Base-by-base conservation (phyloP, 331 rosid genomes). In the Malus hybrid region DNA sequence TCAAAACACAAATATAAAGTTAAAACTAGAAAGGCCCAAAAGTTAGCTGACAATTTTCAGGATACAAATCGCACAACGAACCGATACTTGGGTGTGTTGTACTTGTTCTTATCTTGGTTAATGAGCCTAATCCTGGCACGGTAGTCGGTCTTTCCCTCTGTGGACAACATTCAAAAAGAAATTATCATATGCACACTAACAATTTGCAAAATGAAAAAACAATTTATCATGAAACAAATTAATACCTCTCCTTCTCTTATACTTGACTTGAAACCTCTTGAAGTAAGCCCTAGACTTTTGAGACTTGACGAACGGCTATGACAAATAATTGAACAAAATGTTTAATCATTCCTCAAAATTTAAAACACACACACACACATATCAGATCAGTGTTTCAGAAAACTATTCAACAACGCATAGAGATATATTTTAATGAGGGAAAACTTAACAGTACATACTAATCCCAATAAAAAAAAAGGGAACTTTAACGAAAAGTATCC, bases 111-210 rank as follows among this genome's bases (percentile, higher is more conserved):
- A 64, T 91, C 98, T 42, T 91, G 98, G 19, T 94, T 94, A 22
- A 94, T 91, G 57, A 93, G 75, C 31, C 97, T 86, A 72, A 91
- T 87, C 79, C 98, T 83, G 16, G 98, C 97, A 0, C 97, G 80
- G 65, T 94, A 94, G 55, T 94, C 97, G 0, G 98, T 91, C 86
- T 91, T 91, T 0, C 98, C 97, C 85, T 84, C 98, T 94, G 95
- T 1, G 16, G 56, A 63, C 62, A 64, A 64, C 16, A 48, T 36
- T 63, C 13, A 3, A 11, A 10, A 5, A 63, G 6, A 36, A 36
- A 67, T 36, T 20, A n/a, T 22, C 8, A 19, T 54, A 7, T 2
- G 33, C 27, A 6, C 12, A n/a, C 10, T 2, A 29, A 1, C 10
- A 13, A 68, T 57, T 7, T 6, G 29, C 52, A 1, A 10, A 13